Percentiles rank a stretch among this genome's conserved stretches.
Conservation (phyloP, 2,329 filamentous ascomycete genomes). For the Sordariomycetes sp. region DNA sequence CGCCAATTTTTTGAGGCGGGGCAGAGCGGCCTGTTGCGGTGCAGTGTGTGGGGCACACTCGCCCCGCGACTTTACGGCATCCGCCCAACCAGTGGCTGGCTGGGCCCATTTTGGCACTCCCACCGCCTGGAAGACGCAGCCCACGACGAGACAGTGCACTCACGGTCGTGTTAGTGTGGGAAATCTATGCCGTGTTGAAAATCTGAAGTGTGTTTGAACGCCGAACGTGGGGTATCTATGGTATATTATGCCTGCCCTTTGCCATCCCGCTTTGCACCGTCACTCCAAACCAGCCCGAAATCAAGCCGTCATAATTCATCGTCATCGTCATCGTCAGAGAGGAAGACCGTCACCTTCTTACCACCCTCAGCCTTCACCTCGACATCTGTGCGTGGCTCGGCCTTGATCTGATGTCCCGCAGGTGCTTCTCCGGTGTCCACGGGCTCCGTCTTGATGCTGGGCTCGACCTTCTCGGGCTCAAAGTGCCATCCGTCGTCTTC, state of each 20-base stretch:
- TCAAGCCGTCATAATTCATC: conserved; percentile 19
- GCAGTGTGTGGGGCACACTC: too few relatives aligned
- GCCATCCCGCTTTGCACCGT: not conserved
- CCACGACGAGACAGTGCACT: not conserved
- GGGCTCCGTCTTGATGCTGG: not conserved
- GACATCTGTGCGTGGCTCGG: conserved; percentile 7
- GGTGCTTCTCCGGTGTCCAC: not conserved
- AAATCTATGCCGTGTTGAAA: not conserved
- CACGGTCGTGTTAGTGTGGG: not conserved
- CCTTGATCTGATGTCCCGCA: not conserved
- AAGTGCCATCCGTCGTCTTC: not conserved
- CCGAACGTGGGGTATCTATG: not conserved
- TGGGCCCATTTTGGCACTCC: too few relatives aligned
- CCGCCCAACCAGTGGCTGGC: too few relatives aligned
- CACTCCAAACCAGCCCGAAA: not conserved
- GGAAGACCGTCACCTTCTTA: conserved; percentile 19
- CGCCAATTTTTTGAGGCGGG: not conserved
- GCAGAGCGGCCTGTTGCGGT: not conserved
- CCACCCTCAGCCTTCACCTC: conserved; percentile 6
- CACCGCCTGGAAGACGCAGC: too few relatives aligned
- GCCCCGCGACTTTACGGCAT: too few relatives aligned
- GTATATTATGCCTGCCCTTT: not conserved
- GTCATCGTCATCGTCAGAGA: conserved; percentile 26
- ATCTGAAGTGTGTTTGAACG: not conserved
- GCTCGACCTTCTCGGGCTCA: conserved; percentile 2